A percentile compares a stretch with the other conserved stretches of the same genome.
Conservation (phyloP, 2,329 filamentous ascomycete species). For the Aspergillus sp. region DNA sequence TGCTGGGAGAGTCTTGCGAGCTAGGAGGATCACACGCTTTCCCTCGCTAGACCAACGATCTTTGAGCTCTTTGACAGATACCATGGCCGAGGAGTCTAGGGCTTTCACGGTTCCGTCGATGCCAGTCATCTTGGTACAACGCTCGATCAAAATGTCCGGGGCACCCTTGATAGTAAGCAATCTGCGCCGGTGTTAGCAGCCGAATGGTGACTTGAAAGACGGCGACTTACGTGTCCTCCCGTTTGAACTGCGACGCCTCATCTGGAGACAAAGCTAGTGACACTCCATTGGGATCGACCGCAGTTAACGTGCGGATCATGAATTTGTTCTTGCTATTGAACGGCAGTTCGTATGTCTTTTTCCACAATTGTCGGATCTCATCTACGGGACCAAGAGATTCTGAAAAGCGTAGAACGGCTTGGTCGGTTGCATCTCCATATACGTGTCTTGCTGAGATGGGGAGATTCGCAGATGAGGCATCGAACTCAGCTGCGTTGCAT, state of each 20-base stretch:
- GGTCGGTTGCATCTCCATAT: slow-evolving; percentile 74
- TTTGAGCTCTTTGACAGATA: slow-evolving; percentile 59
- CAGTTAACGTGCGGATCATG: slow-evolving; percentile 64
- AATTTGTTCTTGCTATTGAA: slow-evolving; percentile 87
- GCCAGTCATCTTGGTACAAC: slow-evolving; percentile 60
- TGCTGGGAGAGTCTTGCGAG: slow-evolving; percentile 56
- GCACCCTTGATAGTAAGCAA: slow-evolving; percentile 77
- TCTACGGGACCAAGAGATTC: slow-evolving; percentile 63
- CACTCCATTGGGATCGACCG: slow-evolving; percentile 7
- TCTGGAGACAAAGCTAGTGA: slow-evolving; percentile 5
- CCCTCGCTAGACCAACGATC: slow-evolving; percentile 68
- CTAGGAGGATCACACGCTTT: slow-evolving; percentile 66
- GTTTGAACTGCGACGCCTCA: slow-evolving; percentile 4
- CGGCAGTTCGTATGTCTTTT: slow-evolving; percentile 64
- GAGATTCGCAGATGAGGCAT: slow-evolving; percentile 60
- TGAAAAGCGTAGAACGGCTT: slow-evolving; percentile 70
- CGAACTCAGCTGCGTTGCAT: slow-evolving; percentile 75
- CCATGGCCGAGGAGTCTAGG: slow-evolving; percentile 49
- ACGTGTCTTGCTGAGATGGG: slow-evolving; percentile 64
- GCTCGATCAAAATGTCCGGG: slow-evolving; percentile 68
- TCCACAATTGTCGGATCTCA: slow-evolving; percentile 63
- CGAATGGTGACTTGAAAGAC: no score
- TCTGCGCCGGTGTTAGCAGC: slow-evolving; percentile 24
- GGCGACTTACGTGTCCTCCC: slow-evolving; percentile 2
- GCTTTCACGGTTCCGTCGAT: slow-evolving; percentile 54